Conservation (phyloP, 2,329 filamentous ascomycete genomes). For the Hymenoscyphus scutula region DNA sequence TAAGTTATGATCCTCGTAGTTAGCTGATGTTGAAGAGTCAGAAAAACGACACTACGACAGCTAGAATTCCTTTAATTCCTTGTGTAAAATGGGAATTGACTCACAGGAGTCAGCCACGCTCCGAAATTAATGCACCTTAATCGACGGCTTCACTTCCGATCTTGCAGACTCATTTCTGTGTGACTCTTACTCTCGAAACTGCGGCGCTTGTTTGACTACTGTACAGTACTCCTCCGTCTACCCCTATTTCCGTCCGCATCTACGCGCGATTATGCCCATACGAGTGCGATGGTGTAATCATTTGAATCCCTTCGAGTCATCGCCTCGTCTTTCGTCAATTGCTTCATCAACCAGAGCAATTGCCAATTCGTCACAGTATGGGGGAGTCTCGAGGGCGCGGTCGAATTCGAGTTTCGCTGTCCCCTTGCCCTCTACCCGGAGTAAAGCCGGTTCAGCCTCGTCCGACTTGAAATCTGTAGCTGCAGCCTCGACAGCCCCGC, state of each 20-base stretch:
- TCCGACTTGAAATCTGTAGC: not conserved
- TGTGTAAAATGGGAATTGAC: conserved; percentile 5
- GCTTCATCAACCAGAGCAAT: not conserved
- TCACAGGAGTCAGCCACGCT: not conserved
- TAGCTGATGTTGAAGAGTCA: not conserved
- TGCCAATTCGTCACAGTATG: not conserved
- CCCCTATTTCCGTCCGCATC: not conserved
- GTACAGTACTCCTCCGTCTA: too few relatives aligned
- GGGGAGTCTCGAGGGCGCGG: not conserved
- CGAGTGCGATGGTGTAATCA: not conserved
- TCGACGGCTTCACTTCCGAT: not conserved
- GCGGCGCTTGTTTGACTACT: not conserved
- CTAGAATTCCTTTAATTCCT: not conserved
- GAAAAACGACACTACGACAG: not conserved
- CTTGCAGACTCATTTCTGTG: not conserved
- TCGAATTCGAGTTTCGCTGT: not conserved
- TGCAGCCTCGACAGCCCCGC: conserved; percentile 22
- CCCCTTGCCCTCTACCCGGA: not conserved
- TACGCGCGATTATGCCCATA: not conserved
- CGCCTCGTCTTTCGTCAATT: not conserved
- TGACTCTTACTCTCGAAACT: not conserved
- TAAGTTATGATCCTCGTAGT: not conserved
- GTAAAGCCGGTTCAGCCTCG: conserved; percentile 5
- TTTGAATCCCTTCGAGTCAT: not conserved
- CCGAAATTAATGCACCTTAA: not conserved